Evolutionary conservation across 179 eudicot genomes (phyloP), one percentile per base, ranked within the genome.

Genomic region (Patellifolia procumbens): DNA sequence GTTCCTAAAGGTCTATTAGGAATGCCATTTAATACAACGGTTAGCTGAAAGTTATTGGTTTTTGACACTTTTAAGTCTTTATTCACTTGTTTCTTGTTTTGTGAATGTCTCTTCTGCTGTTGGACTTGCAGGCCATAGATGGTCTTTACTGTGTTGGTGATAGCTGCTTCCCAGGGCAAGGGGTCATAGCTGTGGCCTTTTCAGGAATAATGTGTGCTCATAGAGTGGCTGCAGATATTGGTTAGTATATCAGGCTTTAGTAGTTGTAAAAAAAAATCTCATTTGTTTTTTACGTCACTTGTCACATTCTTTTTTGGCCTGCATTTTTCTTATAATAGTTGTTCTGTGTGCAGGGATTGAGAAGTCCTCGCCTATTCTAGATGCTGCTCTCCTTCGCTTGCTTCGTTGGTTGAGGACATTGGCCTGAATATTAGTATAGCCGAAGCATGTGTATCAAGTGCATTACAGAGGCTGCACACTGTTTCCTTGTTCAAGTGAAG

Each of bases 11-110:
- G 99, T 66, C 86, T 96, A 74, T 66, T 96, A 56, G 99, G 94
- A 75, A 96, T 96, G 99, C 99, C 99, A 67, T 96, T 96, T 84
- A 96, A 96, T 81, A 96, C 98, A n/a, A 96, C 99, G 73, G 99
- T 93, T 81, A 78, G 90, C 80, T 67, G 46, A 74, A 80, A 70
- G 53, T 48, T 67, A 3, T 20, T 49, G 45, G 28, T 6, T 51
- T n/a, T 45, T 58, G 45, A 26, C 8, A 22, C 61, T 70, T 73
- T 59, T n/a, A n/a, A n/a, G 32, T 19, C 34, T 35, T 62, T 74
- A 39, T 68, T 9, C 19, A 8, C 55, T 49, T 74, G 29, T 46
- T 34, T 28, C 26, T 72, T 68, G 70, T 22, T 12, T 20, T 73
- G 73, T 74, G 45, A 67, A 49, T n/a, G 28, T 9, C n/a, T 66